These are phyloP conservation scores for Limnomonas spitsbergensis DNA, from an alignment of 139 green algal species.

Conservation along the genomic window DNA sequence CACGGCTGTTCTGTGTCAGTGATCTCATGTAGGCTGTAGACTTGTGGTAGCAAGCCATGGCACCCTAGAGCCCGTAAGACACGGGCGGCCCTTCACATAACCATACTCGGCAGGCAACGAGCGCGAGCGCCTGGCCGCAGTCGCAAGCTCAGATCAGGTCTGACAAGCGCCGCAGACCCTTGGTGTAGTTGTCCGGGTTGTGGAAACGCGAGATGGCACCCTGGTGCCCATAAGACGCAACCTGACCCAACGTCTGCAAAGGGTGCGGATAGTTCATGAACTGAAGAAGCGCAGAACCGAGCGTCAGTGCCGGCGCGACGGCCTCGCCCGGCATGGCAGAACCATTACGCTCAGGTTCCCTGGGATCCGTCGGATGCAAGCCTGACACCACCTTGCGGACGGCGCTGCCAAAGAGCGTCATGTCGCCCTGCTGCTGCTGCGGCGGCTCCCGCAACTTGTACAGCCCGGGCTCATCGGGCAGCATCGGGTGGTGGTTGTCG, in stretches of 20 bases:
- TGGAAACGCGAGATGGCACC: slow-evolving; percentile 91
- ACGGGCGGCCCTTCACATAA: too few species aligned
- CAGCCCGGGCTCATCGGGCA: slow-evolving; percentile 75
- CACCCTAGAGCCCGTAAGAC: too few species aligned
- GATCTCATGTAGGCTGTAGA: too few species aligned
- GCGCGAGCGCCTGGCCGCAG: too few species aligned
- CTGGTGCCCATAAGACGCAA: slow-evolving; percentile 74
- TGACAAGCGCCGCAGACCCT: slow-evolving; percentile 32
- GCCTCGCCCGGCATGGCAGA: neutral
- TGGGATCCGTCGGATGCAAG: neutral
- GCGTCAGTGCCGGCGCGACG: slow-evolving; percentile 16
- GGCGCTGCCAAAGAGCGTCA: neutral
- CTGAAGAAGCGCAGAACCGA: slow-evolving; percentile 60
- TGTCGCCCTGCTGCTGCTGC: too few species aligned
- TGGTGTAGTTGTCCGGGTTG: slow-evolving; percentile 92
- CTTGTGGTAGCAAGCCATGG: too few species aligned
- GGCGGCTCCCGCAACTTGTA: slow-evolving; percentile 48
- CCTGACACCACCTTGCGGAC: too few species aligned
- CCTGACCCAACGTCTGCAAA: neutral
- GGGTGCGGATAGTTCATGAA: slow-evolving; percentile 90
- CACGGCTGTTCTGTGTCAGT: too few species aligned
- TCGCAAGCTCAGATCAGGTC: too few species aligned
- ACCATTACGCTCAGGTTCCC: neutral
- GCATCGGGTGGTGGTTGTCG: slow-evolving; percentile 75
- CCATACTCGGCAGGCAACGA: too few species aligned